Evolutionary conservation across 805 yeast genomes (phyloP).

Genomic region (Metschnikowia lunata): DNA sequence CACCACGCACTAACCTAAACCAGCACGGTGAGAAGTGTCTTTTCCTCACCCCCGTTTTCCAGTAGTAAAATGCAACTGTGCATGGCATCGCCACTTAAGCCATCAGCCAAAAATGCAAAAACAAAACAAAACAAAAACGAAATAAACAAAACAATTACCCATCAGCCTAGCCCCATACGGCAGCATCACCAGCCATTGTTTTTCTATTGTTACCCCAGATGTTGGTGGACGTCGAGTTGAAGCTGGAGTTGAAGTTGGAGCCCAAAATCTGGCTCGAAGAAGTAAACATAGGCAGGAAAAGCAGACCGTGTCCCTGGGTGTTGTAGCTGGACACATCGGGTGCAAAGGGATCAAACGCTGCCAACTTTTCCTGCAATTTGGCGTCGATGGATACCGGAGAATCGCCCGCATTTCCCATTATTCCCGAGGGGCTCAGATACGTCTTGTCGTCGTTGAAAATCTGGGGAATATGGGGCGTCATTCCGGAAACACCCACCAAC

Average conservation of each 20-base stretch:
- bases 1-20: no score
- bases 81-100: no score
- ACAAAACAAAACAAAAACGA: no score
- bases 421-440: not conserved
- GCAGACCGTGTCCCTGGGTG: conserved; percentile 2
- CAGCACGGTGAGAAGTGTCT: no score
- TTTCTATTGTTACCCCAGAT: conserved; percentile 24
- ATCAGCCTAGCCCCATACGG: conserved; percentile 30
- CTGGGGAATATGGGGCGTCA: conserved; percentile 6
- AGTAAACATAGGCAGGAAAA: conserved; percentile 16
- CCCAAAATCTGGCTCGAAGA: conserved; percentile 16
- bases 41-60: no score
- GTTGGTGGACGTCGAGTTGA: conserved; percentile 14
- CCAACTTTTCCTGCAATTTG: conserved; percentile 6
- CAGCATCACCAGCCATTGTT: conserved; percentile 19
- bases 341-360: conserved; percentile 27
- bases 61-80: no score
- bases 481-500: not conserved
- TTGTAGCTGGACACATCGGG: conserved; percentile 5
- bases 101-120: no score
- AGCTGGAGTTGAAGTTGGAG: conserved; percentile 11
- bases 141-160: no score
- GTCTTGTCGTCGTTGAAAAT: conserved; percentile 13
- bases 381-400: conserved; percentile 6
- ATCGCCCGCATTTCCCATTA: not conserved